phyloP scores from a whole-genome alignment of 2,329 filamentous ascomycete genomes.

The Epichloe gansuensis region DNA sequence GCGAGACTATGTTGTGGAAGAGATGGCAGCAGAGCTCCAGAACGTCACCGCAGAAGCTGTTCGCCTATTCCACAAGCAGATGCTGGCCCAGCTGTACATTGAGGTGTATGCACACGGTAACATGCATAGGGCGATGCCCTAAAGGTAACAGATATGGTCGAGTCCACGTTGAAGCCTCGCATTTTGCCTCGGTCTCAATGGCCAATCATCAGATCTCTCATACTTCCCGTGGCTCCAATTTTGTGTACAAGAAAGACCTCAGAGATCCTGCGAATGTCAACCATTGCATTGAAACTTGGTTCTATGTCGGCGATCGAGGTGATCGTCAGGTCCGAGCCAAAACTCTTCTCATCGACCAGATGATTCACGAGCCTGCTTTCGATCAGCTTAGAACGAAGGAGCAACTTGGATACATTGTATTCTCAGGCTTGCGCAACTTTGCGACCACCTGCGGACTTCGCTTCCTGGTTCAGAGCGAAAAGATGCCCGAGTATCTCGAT shows the following conservation, averaged over 20 bases:
- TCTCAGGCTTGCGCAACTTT: slow-evolving; percentile 61
- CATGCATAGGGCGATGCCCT: slow-evolving; percentile 88
- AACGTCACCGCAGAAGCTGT: slow-evolving; percentile 64
- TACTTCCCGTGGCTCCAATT: slow-evolving; percentile 75
- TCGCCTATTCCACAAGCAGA: slow-evolving; percentile 63
- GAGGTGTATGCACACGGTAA: slow-evolving; percentile 88
- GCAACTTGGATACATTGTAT: slow-evolving; percentile 93
- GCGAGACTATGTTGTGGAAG: slow-evolving; percentile 65
- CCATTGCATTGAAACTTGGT: slow-evolving; percentile 69
- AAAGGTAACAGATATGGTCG: slow-evolving; percentile 71
- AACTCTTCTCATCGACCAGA: slow-evolving; percentile 71
- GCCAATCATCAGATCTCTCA: slow-evolving; percentile 63
- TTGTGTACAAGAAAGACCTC: slow-evolving; percentile 66
- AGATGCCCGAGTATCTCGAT: slow-evolving; percentile 72
- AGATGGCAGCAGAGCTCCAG: slow-evolving; percentile 65
- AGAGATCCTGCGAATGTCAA: slow-evolving; percentile 85
- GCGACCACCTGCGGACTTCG: slow-evolving; percentile 75
- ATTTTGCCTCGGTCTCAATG: slow-evolving; percentile 66
- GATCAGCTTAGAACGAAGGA: slow-evolving; percentile 94
- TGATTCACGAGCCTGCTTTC: slow-evolving; percentile 87
- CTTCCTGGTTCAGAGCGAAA: slow-evolving; percentile 89
- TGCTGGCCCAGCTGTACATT: slow-evolving; percentile 74
- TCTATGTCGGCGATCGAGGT: slow-evolving; percentile 56
- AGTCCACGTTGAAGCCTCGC: slow-evolving; percentile 63
- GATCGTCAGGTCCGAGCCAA: slow-evolving; percentile 64